Evolutionary conservation across 2,329 filamentous ascomycete genomes (phyloP), one percentile per base, ranked within the genome.

Genomic region (Penicillium psychrosexuale): DNA sequence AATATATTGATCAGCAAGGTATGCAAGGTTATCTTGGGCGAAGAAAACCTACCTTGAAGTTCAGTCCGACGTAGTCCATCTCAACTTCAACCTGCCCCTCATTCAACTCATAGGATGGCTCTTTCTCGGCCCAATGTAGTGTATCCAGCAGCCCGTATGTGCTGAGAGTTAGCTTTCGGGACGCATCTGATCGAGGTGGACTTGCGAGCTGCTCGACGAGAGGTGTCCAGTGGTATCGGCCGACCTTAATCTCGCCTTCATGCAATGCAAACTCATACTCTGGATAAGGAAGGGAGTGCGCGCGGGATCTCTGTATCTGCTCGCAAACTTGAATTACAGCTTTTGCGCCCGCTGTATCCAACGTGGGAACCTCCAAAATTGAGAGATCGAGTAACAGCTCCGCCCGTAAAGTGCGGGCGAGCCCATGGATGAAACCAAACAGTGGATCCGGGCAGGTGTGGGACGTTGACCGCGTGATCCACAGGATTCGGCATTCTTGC

Each of bases 61-160:
- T 62, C 5, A 63, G 28, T 2, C 59, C 61, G 13, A 57, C 37
- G 30, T 46, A 55, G 28, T 53, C 51, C n/a, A 61, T 47, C 22
- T 61, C 55, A 11, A 61, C 44, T 30, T 61, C 55, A 12, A 63
- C 46, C 13, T 55, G 24, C 2, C 43, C 51, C 5, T 51, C 17
- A 17, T 7, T 12, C 6, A 58, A 31, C 5, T 31, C n/a, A 36
- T 50, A 44, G 3, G 13, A 24, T 15, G 34, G 4, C 5, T 19
- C 31, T 15, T 47, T 48, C n/a, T 24, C 36, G 1, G 19, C 33
- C 54, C 52, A 56, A 2, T 47, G 46, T 0, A 59, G n/a, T 28
- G 54, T 54, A 37, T 58, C 51, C 22, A 55, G 19, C n/a, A 64
- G 37, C 7, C 56, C 56, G 3, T 39, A 55, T 12, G 49, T 17